Conservation (phyloP, 2,329 filamentous ascomycete genomes). For the Fusarium austroafricanum region DNA sequence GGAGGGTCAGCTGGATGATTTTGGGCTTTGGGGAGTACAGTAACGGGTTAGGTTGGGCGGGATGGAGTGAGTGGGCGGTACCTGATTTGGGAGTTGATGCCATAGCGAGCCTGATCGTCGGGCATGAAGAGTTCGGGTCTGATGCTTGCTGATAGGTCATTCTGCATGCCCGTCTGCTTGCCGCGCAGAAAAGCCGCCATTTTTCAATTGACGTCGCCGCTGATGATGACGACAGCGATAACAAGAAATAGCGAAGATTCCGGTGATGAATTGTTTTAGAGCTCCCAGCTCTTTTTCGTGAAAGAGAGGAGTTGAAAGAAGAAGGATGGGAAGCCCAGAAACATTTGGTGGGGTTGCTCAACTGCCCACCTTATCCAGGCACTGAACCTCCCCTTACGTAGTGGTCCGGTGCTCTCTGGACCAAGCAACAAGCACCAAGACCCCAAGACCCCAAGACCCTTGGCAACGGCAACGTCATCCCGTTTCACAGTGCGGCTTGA, state of each 20-base stretch:
- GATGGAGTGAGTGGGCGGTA: slow-evolving; percentile 46
- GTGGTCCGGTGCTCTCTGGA: slow-evolving; percentile 23
- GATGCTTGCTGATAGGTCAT: slow-evolving; percentile 87
- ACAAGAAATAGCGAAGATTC: background rate
- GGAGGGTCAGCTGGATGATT: slow-evolving; percentile 35
- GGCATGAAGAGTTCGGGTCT: slow-evolving; percentile 81
- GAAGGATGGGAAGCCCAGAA: slow-evolving; percentile 1
- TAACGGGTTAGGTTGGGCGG: background rate
- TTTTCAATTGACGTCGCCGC: slow-evolving; percentile 32
- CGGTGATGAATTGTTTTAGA: slow-evolving; percentile 24
- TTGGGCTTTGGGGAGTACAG: slow-evolving; percentile 3
- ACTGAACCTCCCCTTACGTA: background rate
- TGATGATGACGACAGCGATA: slow-evolving; percentile 7
- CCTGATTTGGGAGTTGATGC: slow-evolving; percentile 82
- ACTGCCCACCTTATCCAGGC: background rate
- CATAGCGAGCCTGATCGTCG: slow-evolving; percentile 85
- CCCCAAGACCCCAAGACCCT: slow-evolving; percentile 29
- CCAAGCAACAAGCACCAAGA: background rate
- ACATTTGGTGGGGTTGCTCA: slow-evolving; percentile 37
- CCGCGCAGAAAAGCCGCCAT: slow-evolving; percentile 92
- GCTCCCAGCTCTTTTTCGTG: slow-evolving; percentile 21
- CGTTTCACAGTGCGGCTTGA: slow-evolving; percentile 11
- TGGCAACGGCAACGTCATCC: slow-evolving; percentile 36
- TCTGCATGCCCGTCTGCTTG: slow-evolving; percentile 93
- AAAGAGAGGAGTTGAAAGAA: slow-evolving; percentile 1